Percentiles rank a stretch among this genome's conserved stretches.
Conservation (phyloP, 768 basidiomycete species). For the Auriscalpium orientale region DNA sequence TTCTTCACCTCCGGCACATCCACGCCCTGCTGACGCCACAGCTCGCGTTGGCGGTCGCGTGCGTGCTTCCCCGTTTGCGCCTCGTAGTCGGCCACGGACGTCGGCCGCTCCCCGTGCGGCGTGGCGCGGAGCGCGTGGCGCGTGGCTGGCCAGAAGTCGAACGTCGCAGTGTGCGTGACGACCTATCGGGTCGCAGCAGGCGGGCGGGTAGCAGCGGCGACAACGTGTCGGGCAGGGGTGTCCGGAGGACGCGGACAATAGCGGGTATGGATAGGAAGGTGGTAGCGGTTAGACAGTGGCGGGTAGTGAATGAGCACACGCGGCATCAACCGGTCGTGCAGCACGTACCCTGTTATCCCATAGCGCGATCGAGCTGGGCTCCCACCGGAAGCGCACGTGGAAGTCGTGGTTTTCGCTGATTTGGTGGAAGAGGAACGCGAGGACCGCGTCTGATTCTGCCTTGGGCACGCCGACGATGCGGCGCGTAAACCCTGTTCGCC, state of each 20-base stretch:
- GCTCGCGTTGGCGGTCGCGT: slow-evolving; percentile 64
- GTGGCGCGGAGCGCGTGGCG: slow-evolving; percentile 78
- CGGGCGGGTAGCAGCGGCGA: neutral
- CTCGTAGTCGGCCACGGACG: slow-evolving; percentile 70
- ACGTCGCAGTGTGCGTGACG: slow-evolving; percentile 72
- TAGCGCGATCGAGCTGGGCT: slow-evolving; percentile 68
- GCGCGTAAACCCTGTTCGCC: slow-evolving; percentile 59
- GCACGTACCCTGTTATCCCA: slow-evolving; percentile 75
- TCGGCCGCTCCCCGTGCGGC: slow-evolving; percentile 72
- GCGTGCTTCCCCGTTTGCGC: slow-evolving; percentile 51
- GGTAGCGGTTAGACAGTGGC: too few species aligned
- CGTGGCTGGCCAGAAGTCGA: slow-evolving; percentile 73
- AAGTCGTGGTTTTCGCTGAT: slow-evolving; percentile 65
- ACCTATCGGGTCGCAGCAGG: slow-evolving; percentile 30
- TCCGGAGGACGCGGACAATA: neutral
- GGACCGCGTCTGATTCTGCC: slow-evolving; percentile 69
- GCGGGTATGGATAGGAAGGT: neutral
- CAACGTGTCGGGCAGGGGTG: neutral
- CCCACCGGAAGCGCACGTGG: slow-evolving; percentile 75
- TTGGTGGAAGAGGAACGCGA: slow-evolving; percentile 63
- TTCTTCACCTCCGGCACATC: slow-evolving; percentile 26
- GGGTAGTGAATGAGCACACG: neutral
- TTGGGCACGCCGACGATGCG: slow-evolving; percentile 75
- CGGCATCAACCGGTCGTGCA: neutral
- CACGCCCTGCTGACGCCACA: slow-evolving; percentile 63